Base-by-base conservation (phyloP, 192 early-diverging fungal species). In the Podila epigama region DNA sequence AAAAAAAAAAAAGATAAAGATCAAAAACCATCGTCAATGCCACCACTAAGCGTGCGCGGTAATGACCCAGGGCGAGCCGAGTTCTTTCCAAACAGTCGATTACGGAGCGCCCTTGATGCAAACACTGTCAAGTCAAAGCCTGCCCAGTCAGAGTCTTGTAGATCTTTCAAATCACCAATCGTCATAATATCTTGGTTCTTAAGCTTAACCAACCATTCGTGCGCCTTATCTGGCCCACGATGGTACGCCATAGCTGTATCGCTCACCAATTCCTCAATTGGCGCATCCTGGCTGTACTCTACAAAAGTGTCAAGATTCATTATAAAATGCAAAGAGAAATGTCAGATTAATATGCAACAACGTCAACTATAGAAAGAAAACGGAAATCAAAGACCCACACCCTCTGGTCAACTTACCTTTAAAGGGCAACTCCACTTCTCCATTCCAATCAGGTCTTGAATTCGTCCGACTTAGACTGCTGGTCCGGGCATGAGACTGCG, bases 151-250 rank as follows among this genome's bases (percentile, higher is more conserved):
- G 89, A 88, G 33, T 93, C 91, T 39, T 88, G 86, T 27, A 93
- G 60, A 55, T 88, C 88, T 37, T 89, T 82, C 55, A 93, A 70
- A 72, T 93, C 91, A 6, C 91, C 92, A 32, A 93, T 89, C 0
- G 90, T 92, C 90, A 92, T 89, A 60, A 93, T 86, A 72, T 93
- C 92, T 71, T 93, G 91, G 28, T 71, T 79, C 60, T 91, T 84
- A 12, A 93, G 68, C 60, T 87, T 89, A 2, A 66, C 58, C 4
- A 88, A 66, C 92, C 92, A 93, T 62, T 93, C 88, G 15, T 83
- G 72, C 22, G 86, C 89, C 58, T 93, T 93, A 15, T 94, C 91
- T 5, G 78, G 58, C 16, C 83, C 87, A 28, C 91, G 86, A 55
- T 92, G 91, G 42, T 85, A 87, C 9, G 87, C 88, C 36, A 80